These are phyloP conservation scores for Brassica hybrid DNA, from an alignment of 441 rosid species.

Conservation along the genomic window DNA sequence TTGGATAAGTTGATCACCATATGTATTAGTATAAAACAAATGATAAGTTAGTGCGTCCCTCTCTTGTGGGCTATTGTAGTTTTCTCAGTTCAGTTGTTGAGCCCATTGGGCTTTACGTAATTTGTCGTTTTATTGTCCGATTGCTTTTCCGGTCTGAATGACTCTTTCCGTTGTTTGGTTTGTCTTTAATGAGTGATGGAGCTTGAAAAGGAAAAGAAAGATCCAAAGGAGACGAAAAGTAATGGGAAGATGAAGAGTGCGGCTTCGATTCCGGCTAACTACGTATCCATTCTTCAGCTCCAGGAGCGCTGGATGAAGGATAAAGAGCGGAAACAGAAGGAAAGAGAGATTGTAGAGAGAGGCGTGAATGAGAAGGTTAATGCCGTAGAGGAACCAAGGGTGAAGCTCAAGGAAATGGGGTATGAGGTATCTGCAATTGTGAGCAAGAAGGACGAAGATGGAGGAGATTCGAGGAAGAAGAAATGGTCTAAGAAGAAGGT, in stretches of 20 bases:
- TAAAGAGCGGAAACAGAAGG: slow-evolving; percentile 26
- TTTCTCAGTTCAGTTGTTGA: neutral
- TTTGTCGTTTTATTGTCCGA: slow-evolving; percentile 1
- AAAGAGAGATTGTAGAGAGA: slow-evolving; percentile 1
- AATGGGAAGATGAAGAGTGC: slow-evolving; percentile 21
- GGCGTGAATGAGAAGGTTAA: slow-evolving; percentile 7
- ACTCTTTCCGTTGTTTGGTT: neutral
- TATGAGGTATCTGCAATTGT: slow-evolving; percentile 1
- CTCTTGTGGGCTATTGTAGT: neutral
- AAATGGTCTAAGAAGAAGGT: slow-evolving; percentile 10
- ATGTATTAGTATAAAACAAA: neutral
- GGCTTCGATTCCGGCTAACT: slow-evolving; percentile 29
- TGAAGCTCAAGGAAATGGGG: slow-evolving; percentile 3
- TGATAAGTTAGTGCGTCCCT: neutral
- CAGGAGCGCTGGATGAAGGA: slow-evolving; percentile 32
- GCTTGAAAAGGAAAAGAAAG: neutral
- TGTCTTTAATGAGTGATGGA: neutral
- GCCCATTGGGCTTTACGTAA: slow-evolving; percentile 3
- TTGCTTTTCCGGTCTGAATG: neutral
- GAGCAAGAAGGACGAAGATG: slow-evolving; percentile 4
- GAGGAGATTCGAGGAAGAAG: slow-evolving; percentile 15
- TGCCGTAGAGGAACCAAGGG: neutral
- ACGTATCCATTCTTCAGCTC: slow-evolving; percentile 37
- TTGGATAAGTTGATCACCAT: neutral
- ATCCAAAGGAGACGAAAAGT: slow-evolving; percentile 12